Conservation (phyloP, 2,329 filamentous ascomycete species). For the Rachicladosporium sp. region DNA sequence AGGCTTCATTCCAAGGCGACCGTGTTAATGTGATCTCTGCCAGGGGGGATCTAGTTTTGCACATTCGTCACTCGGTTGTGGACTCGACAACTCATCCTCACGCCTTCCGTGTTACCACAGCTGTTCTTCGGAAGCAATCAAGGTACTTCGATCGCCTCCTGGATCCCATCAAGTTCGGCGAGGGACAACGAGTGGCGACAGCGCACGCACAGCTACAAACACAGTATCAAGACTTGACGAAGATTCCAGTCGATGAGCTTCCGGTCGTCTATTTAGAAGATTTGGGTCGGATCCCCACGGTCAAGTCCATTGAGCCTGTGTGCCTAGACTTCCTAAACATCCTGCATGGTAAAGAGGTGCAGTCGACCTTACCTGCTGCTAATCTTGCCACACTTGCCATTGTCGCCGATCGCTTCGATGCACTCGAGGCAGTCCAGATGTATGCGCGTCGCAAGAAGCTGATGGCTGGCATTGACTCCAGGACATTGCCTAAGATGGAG, state of each 20-base stretch:
- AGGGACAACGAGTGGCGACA: constrained; percentile 44
- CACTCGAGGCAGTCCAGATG: constrained; percentile 41
- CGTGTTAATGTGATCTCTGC: constrained; percentile 1
- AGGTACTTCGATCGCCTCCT: constrained; percentile 60
- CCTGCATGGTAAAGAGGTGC: constrained; percentile 45
- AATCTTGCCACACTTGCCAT: constrained; percentile 57
- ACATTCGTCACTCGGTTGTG: constrained; percentile 53
- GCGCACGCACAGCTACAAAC: constrained; percentile 40
- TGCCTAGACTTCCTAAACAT: constrained; percentile 57
- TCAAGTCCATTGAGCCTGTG: constrained; percentile 39
- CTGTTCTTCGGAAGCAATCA: constrained; percentile 47
- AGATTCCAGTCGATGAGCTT: constrained; percentile 35
- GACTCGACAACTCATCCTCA: constrained; percentile 34
- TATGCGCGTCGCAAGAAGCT: constrained; percentile 39
- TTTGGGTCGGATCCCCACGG: constrained; percentile 55
- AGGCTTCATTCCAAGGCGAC: constrained; percentile 1
- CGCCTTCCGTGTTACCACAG: constrained; percentile 54
- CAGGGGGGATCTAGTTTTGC: constrained; percentile 52
- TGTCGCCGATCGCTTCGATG: constrained; percentile 63
- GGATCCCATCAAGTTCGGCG: constrained; percentile 49
- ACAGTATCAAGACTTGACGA: constrained; percentile 34
- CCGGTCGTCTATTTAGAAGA: constrained; percentile 53
- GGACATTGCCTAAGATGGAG: constrained; percentile 29
- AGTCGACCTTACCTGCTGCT: constrained; percentile 36
- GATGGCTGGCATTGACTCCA: constrained; percentile 30